These are phyloP conservation scores for Arthonia radiata DNA, from an alignment of 495 filamentous ascomycete species.

Conservation along the genomic window DNA sequence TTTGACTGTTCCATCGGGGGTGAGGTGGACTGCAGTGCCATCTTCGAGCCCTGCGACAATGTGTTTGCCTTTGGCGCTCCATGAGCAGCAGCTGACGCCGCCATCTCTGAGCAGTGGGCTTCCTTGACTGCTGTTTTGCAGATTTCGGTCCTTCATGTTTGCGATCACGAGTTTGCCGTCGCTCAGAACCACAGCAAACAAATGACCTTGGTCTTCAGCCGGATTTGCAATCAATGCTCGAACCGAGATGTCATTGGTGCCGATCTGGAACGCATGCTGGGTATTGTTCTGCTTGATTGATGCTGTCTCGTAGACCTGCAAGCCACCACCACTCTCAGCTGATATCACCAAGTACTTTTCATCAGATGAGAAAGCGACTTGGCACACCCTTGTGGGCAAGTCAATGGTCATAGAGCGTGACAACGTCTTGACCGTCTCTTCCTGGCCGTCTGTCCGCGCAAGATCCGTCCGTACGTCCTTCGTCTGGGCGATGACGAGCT, in stretches of 20 bases:
- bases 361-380: slow-evolving; percentile 69
- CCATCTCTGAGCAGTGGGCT: slow-evolving; percentile 35
- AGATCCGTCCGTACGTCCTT: slow-evolving; percentile 48
- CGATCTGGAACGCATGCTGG: slow-evolving; percentile 45
- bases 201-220: slow-evolving; percentile 29
- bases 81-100: slow-evolving; percentile 67
- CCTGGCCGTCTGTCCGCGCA: too few relatives aligned
- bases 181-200: slow-evolving; percentile 55
- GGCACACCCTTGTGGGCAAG: slow-evolving; percentile 52
- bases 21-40: slow-evolving; percentile 64
- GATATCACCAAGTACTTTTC: slow-evolving; percentile 65
- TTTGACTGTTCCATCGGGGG: slow-evolving; percentile 48
- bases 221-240: slow-evolving; percentile 66
- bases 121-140: slow-evolving; percentile 36
- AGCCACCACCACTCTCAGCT: slow-evolving; percentile 55
- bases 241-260: slow-evolving; percentile 47
- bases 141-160: slow-evolving; percentile 40
- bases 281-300: slow-evolving; percentile 36
- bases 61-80: slow-evolving; percentile 86
- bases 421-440: slow-evolving; percentile 48
- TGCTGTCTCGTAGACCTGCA: slow-evolving; percentile 58
- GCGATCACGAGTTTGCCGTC: slow-evolving; percentile 65
- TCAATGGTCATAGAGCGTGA: slow-evolving; percentile 46
- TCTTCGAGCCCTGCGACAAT: slow-evolving; percentile 69
- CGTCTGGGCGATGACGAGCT: slow-evolving; percentile 51